Conservation (phyloP, 805 yeast genomes). For the Spathaspora girioi region DNA sequence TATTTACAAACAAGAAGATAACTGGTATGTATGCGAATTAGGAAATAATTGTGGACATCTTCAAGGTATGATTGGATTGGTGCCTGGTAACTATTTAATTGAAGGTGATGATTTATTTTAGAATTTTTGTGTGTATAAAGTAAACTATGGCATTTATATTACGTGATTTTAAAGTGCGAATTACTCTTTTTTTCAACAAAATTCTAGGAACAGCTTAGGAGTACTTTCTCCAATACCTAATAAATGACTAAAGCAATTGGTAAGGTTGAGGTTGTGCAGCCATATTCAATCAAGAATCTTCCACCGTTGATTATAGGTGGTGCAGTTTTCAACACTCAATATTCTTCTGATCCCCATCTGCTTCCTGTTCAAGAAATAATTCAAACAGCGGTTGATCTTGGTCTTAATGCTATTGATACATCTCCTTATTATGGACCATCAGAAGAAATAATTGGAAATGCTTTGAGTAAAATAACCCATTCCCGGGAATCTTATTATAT, state of each 20-base stretch:
- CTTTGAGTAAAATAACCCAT: conserved; percentile 38
- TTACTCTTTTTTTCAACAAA: neutral
- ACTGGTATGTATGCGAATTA: conserved; percentile 43
- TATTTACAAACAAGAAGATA: conserved; percentile 41
- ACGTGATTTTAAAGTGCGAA: neutral
- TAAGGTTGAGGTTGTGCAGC: conserved; percentile 12
- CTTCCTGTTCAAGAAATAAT: conserved; percentile 60
- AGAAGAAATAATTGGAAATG: conserved; percentile 69
- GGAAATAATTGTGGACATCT: conserved; percentile 24
- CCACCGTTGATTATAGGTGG: conserved; percentile 80
- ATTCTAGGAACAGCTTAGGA: too few relatives aligned
- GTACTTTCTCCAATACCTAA: neutral
- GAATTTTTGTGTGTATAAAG: neutral
- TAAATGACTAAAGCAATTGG: conserved; percentile 15
- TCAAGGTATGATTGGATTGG: conserved; percentile 36
- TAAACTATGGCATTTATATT: neutral
- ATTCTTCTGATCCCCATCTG: conserved; percentile 62
- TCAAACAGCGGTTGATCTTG: conserved; percentile 56
- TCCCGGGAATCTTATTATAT: conserved; percentile 64
- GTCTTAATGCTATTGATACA: conserved; percentile 79
- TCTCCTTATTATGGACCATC: conserved; percentile 94
- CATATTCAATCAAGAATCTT: conserved; percentile 26
- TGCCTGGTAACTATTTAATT: conserved; percentile 40
- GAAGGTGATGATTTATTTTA: conserved; percentile 26
- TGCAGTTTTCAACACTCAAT: conserved; percentile 81